Evolutionary conservation across 768 basidiomycete species (phyloP).

Genomic region (Pleurotus salmoneostramineus): DNA sequence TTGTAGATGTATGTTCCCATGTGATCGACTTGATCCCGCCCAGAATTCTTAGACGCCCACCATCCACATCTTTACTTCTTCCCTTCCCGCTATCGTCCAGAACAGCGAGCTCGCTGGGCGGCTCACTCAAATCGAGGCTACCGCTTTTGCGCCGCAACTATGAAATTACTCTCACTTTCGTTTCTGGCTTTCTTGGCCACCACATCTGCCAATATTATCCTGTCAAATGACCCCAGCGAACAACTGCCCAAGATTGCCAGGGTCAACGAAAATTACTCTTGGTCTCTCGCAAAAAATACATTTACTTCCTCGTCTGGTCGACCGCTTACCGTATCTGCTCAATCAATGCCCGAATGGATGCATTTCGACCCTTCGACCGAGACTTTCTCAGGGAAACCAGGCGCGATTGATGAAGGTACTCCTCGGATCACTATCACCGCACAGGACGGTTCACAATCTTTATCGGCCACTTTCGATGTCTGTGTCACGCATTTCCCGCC

Average conservation of each 20-base stretch:
- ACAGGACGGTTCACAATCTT: conserved; percentile 44
- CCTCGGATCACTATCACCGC: conserved; percentile 62
- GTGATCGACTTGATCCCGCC: not conserved
- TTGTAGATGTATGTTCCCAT: not conserved
- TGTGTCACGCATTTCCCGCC: conserved; percentile 51
- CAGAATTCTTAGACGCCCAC: not conserved
- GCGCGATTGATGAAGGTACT: conserved; percentile 56
- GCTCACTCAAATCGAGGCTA: conserved; percentile 36
- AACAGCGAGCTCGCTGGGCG: conserved; percentile 55
- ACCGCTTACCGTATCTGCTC: conserved; percentile 44
- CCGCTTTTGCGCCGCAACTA: conserved; percentile 53
- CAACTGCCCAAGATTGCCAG: conserved; percentile 84
- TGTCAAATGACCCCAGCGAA: conserved; percentile 57
- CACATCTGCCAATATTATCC: conserved; percentile 33
- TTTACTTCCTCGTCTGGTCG: conserved; percentile 48
- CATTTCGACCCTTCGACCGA: conserved; percentile 56
- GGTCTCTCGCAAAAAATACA: conserved; percentile 63
- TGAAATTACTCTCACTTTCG: conserved; percentile 59
- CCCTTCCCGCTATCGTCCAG: conserved; percentile 6
- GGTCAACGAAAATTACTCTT: conserved; percentile 57
- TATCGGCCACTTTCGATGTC: conserved; percentile 50
- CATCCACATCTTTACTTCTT: conserved; percentile 3
- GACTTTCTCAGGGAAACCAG: conserved; percentile 71
- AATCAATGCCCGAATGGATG: conserved; percentile 71
- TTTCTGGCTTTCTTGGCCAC: conserved; percentile 34